Base-by-base conservation (phyloP, 2,329 filamentous ascomycete genomes). In the Hypoxylon sp. region DNA sequence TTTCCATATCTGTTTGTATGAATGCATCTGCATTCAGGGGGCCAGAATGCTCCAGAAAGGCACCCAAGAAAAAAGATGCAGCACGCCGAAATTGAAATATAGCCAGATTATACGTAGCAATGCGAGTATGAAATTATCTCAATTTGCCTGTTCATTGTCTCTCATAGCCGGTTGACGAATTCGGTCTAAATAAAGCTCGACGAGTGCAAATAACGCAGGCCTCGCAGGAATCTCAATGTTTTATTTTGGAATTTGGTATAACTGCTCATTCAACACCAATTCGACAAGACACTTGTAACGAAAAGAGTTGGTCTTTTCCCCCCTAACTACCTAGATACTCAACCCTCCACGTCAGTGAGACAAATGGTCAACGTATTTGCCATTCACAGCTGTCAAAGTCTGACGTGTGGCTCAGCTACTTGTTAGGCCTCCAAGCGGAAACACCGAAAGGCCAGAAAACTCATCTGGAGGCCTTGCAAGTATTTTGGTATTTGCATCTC, bases 391-490 rank as follows among this genome's bases (percentile, higher is more conserved):
- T 27, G 46, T 11, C 12, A 27, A 34, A 19, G 63, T 25, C 11
- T 46, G 59, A 54, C 51, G 39, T 61, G 66, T 68, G 59, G 55
- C 63, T 56, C 23, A 55, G 43, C 47, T 50, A 55, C 59, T 53
- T 61, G 51, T 56, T 16, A 66, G 62, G 52, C 63, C 63, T 66
- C 66, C 50, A 54, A 48, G 56, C 48, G 63, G 56, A 21, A 54
- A 39, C 14, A 32, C 54, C 45, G 48, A 51, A 29, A 51, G 23
- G 11, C 32, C 8, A 9, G 9, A 11, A 52, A 30, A n/a, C 2
- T 11, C 12, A 53, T 53, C 45, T 48, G 30, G 48, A 59, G 43
- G 61, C 55, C 45, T 61, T 21, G n/a, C 32, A 37, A 37, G 32
- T 14, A 55, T 37, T 37, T 56, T 16, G 2, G 3, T 7, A 2